Evolutionary conservation across 2,329 filamentous ascomycete species (phyloP).

Genomic region (Bimuria novae-zelandiae): DNA sequence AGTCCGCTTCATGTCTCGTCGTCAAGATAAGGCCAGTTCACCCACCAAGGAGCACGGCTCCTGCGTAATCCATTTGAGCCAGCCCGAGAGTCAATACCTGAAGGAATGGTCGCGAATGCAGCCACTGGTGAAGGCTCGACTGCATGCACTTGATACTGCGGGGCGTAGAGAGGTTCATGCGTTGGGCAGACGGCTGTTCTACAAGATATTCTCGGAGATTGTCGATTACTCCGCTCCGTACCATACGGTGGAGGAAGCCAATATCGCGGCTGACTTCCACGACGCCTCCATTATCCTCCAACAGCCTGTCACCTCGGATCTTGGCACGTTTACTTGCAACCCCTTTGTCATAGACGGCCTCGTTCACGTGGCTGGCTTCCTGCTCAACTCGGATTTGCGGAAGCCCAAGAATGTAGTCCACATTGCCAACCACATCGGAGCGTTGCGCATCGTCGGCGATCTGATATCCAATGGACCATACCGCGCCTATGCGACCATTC

Average conservation of each 20-base stretch:
- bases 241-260: conserved; percentile 1
- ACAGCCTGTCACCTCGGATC: conserved; percentile 8
- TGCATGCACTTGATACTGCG: neutral
- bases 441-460: conserved; percentile 1
- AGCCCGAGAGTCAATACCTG: neutral
- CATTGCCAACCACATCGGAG: neutral
- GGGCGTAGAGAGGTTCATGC: conserved; percentile 2
- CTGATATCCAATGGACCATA: neutral
- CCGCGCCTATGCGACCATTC: neutral
- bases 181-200: neutral
- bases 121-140: neutral
- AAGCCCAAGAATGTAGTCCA: conserved; percentile 2
- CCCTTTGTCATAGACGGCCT: conserved; percentile 1
- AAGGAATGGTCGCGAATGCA: neutral
- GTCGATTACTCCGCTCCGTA: conserved; percentile 9
- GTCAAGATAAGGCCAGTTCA: neutral
- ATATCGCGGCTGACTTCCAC: neutral
- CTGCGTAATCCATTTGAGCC: neutral
- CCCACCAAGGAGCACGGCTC: neutral
- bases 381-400: conserved; percentile 10
- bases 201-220: conserved; percentile 10
- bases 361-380: conserved; percentile 16
- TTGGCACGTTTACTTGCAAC: neutral
- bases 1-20: neutral
- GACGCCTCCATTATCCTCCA: conserved; percentile 4